Percentiles rank a stretch among this genome's conserved stretches.
phyloP scores from a whole-genome alignment of 208 protist species.

The Leishmania amazonensis region DNA sequence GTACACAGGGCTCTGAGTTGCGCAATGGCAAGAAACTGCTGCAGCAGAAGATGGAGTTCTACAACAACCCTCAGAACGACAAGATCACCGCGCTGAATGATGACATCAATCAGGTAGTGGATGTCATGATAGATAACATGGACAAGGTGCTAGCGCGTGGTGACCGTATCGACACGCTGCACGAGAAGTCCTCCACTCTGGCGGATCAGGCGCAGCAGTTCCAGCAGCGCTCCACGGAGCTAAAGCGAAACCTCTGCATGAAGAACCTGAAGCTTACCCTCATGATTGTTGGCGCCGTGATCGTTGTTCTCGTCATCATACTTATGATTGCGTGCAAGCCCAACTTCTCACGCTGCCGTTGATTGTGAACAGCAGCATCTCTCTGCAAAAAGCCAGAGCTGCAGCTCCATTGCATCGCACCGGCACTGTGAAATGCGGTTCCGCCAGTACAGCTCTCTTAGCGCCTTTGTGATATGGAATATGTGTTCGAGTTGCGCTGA shows the following conservation, averaged over 20 bases:
- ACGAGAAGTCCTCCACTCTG: slow-evolving; percentile 85
- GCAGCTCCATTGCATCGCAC: not conserved
- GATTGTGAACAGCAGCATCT: not conserved
- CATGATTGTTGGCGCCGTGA: slow-evolving; percentile 71
- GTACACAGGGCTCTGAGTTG: slow-evolving; percentile 60
- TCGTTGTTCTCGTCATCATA: slow-evolving; percentile 85
- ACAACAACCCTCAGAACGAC: slow-evolving; percentile 93
- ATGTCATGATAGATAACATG: slow-evolving; percentile 95
- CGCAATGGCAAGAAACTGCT: slow-evolving; percentile 92
- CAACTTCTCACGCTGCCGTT: slow-evolving; percentile 84
- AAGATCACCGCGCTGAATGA: slow-evolving; percentile 90
- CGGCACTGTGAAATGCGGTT: not conserved
- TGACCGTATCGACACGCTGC: slow-evolving; percentile 85
- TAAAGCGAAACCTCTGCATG: slow-evolving; percentile 91
- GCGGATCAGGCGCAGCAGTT: slow-evolving; percentile 86
- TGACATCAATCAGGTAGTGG: slow-evolving; percentile 91
- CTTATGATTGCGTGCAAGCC: slow-evolving; percentile 84
- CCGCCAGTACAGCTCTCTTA: not conserved
- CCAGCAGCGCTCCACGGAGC: slow-evolving; percentile 78
- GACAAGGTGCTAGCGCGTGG: slow-evolving; percentile 90
- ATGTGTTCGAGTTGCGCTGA: not conserved
- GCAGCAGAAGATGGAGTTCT: slow-evolving; percentile 94
- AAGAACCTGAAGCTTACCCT: slow-evolving; percentile 91
- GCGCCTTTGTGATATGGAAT: not conserved
- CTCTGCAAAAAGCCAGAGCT: slow-evolving; percentile 4